A percentile compares a stretch with the other conserved stretches of the same genome.
Conservation (phyloP, 768 basidiomycete species). For the Cystobasidium tubakii region DNA sequence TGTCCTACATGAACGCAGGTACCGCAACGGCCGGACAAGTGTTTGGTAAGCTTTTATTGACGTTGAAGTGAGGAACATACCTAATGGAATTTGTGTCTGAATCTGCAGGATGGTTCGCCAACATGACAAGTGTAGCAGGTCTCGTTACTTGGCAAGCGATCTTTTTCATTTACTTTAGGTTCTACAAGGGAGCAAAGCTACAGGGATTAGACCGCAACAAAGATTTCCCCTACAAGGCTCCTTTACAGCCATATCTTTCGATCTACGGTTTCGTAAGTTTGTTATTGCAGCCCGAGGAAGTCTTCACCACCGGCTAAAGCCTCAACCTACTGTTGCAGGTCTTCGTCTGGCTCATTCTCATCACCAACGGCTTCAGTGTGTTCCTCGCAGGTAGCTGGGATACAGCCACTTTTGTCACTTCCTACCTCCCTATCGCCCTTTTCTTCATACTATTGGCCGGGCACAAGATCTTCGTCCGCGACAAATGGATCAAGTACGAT, state of each 20-base stretch:
- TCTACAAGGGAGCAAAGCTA: conserved; percentile 32
- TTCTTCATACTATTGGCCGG: conserved; percentile 71
- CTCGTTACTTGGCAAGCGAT: conserved; percentile 36
- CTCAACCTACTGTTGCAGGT: background rate
- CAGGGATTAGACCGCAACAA: conserved; percentile 54
- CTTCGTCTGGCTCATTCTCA: conserved; percentile 38
- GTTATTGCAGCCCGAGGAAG: too few relatives aligned
- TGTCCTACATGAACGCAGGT: conserved; percentile 49
- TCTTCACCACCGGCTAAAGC: conserved; percentile 44
- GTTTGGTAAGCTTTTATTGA: conserved; percentile 48
- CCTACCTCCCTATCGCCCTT: conserved; percentile 63
- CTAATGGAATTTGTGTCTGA: background rate
- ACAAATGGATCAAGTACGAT: conserved; percentile 53
- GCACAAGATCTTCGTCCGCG: conserved; percentile 58
- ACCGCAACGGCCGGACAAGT: conserved; percentile 37
- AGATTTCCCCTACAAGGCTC: conserved; percentile 49
- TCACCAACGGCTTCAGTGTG: conserved; percentile 49
- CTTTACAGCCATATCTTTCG: conserved; percentile 58
- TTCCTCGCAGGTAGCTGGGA: conserved; percentile 58
- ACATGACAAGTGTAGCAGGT: conserved; percentile 55
- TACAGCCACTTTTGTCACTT: conserved; percentile 70
- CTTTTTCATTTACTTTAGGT: conserved; percentile 35
- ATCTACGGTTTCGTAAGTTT: conserved; percentile 59
- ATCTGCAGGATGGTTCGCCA: conserved; percentile 37
- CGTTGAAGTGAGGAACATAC: conserved; percentile 42